phyloP scores from a whole-genome alignment of 2,329 filamentous ascomycete genomes.

The Botryosphaeria agaves region DNA sequence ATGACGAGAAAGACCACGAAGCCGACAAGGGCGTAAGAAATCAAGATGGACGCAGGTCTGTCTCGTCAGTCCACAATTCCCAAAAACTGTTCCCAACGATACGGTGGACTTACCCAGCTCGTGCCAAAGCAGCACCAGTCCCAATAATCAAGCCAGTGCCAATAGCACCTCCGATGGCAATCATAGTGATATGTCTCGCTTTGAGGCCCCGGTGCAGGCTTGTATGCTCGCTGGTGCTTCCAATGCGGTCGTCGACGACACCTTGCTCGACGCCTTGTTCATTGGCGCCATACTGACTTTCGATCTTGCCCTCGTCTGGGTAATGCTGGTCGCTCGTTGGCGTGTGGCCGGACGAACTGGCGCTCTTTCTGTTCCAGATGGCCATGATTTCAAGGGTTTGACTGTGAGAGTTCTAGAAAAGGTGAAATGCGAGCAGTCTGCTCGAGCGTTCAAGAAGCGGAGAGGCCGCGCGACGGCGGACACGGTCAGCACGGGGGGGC shows the following conservation, averaged over 20 bases:
- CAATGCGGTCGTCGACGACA: background rate
- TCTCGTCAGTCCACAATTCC: background rate
- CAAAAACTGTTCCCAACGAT: slow-evolving; percentile 5
- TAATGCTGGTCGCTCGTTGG: background rate
- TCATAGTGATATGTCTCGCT: slow-evolving; percentile 41
- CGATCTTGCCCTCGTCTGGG: background rate
- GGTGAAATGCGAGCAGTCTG: too few relatives aligned
- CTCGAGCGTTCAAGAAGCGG: too few relatives aligned
- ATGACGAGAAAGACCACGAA: slow-evolving; percentile 66
- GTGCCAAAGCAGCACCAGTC: slow-evolving; percentile 32
- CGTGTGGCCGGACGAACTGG: slow-evolving; percentile 1
- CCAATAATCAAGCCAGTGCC: slow-evolving; percentile 61
- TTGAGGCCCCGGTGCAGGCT: slow-evolving; percentile 36
- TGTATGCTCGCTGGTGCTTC: slow-evolving; percentile 10
- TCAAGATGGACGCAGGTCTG: slow-evolving; percentile 49
- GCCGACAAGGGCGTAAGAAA: slow-evolving; percentile 53
- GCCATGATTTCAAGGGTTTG: too few relatives aligned
- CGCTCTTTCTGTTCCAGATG: slow-evolving; percentile 3
- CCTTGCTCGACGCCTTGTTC: too few relatives aligned
- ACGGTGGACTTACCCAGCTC: slow-evolving; percentile 19
- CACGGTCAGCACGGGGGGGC: too few relatives aligned
- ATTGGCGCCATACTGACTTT: background rate
- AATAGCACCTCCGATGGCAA: slow-evolving; percentile 59
- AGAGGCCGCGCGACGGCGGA: too few relatives aligned
- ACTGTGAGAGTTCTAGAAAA: too few relatives aligned